Evolutionary conservation across 2,329 filamentous ascomycete genomes (phyloP), one percentile per base, ranked within the genome.

Genomic region (Epichloe baconii): DNA sequence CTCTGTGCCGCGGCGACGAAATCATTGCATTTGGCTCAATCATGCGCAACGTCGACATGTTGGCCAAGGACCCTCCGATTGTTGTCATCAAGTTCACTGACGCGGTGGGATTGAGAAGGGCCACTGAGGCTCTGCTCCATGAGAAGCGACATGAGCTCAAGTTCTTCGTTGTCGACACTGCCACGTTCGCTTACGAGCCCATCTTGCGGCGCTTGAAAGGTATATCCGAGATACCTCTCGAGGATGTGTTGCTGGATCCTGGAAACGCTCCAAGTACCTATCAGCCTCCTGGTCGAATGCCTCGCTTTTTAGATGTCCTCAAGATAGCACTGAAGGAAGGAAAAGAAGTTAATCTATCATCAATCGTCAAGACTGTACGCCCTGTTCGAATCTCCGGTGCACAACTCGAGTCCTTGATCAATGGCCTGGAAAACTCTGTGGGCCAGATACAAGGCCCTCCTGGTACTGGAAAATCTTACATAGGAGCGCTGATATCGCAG

Each of bases 391-490:
- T 66, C 0, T 26, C 53, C 3, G 58, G 54, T 4, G 64, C 82
- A 0, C 84, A 88, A 56, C 65, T 73, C 0, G 57, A 68, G 0
- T 82, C 83, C 1, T 60, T 88, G 0, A 54, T 78, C 3, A 63
- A 71, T 15, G 77, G 78, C 0, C 57, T 89, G 0, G 66, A 61
- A 0, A 74, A 73, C 7, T 64, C 66, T 0, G 63, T 88, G 0
- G 79, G 77, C 46, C 62, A 83, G 0, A 84, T 89, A 2, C 84
- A 88, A 67, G 85, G 85, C 0, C 86, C 86, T 1, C 86, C 85
- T 56, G 84, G 83, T 0, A 89, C 84, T 0, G 86, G 86, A 1
- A 90, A 90, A 56, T 87, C 83, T 0, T 86, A 86, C 54, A 75
- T 87, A 3, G 86, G 86, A 0, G 79, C 83, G 0, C 66, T 85